phyloP scores from a whole-genome alignment of 306 rosid genomes.

The Argentina anserina region DNA sequence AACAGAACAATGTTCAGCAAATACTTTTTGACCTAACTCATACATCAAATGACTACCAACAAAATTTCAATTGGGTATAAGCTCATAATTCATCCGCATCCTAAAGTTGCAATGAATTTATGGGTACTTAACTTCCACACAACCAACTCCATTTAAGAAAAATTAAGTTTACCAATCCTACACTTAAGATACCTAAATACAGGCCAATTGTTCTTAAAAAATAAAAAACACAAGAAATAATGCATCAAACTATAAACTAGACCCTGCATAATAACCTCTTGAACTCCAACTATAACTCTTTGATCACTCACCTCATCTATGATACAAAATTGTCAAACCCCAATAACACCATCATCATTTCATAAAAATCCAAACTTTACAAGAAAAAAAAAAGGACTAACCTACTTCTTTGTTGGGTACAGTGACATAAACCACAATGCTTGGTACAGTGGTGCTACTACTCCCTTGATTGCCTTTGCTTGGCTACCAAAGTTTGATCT shows the following conservation, averaged over 20 bases:
- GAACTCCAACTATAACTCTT: not conserved
- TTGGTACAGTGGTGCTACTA: conserved; percentile 54
- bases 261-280: not conserved
- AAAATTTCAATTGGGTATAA: not conserved
- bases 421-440: conserved; percentile 91
- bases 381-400: conserved; percentile 9
- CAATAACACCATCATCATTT: not conserved
- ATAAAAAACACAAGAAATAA: no score
- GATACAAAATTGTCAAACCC: not conserved
- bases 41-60: not conserved
- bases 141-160: not conserved
- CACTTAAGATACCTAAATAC: not conserved
- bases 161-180: not conserved
- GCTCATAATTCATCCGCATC: not conserved
- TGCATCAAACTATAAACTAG: no score
- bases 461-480: conserved; percentile 25
- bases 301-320: not conserved
- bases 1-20: not conserved
- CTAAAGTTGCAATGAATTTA: not conserved
- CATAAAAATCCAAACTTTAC: not conserved
- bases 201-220: not conserved
- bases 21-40: not conserved
- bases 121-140: not conserved
- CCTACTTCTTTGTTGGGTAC: conserved; percentile 93
- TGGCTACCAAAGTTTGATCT: conserved; percentile 59